Evolutionary conservation across 148 eudicot genomes (phyloP).

Genomic region (Amaranthus cruentus): DNA sequence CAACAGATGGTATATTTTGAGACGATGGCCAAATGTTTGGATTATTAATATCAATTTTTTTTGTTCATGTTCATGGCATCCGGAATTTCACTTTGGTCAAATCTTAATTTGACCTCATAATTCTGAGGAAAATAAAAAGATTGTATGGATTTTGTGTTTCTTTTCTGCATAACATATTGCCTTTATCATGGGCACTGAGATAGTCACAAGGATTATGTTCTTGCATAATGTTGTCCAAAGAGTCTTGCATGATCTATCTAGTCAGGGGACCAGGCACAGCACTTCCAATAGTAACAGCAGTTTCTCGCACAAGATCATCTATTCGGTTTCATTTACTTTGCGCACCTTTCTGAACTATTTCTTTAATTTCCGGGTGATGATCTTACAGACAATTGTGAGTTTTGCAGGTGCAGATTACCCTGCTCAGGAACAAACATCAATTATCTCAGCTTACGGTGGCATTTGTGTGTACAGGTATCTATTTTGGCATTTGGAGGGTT

Average conservation of each 20-base stretch:
- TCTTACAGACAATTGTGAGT: constrained; percentile 21
- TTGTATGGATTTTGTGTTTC: too few species aligned
- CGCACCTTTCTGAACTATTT: background rate
- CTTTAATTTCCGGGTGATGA: background rate
- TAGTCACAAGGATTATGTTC: background rate
- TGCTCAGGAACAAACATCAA: constrained; percentile 31
- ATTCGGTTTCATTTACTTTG: constrained; percentile 10
- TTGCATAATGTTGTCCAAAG: background rate
- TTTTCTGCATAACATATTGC: background rate
- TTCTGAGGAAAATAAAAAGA: too few species aligned
- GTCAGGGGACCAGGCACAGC: constrained; percentile 15
- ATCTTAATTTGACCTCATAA: too few species aligned
- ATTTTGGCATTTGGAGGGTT: constrained; percentile 27
- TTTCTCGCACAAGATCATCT: constrained; percentile 2
- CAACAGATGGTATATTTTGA: too few species aligned
- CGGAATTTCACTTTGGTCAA: too few species aligned
- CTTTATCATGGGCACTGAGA: background rate
- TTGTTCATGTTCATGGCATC: too few species aligned
- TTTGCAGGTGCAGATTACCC: constrained; percentile 60
- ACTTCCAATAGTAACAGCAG: constrained; percentile 14
- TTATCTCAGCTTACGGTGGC: constrained; percentile 20
- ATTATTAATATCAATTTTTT: too few species aligned
- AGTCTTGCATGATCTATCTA: background rate
- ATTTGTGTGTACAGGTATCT: constrained; percentile 36
- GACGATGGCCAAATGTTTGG: too few species aligned